phyloP scores from a whole-genome alignment of 75 land plant genomes.

The Chamaecyparis obtusa region DNA sequence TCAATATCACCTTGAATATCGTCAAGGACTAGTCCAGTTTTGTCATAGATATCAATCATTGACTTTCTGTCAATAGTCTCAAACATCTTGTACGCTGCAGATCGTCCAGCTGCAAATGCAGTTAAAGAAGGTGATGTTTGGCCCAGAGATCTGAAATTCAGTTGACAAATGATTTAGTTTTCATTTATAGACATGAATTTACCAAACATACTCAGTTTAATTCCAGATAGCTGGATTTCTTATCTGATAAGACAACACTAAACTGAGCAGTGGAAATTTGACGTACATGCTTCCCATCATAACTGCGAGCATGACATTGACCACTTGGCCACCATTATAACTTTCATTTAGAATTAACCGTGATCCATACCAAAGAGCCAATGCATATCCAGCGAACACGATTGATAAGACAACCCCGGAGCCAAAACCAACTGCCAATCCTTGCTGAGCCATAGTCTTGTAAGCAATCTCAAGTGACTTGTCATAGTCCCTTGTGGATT shows the following conservation, averaged over 20 bases:
- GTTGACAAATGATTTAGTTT: background rate
- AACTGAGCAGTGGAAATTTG: background rate
- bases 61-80: conserved; percentile 81
- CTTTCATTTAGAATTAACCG: conserved; percentile 58
- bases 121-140: conserved; percentile 81
- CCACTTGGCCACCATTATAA: conserved; percentile 67
- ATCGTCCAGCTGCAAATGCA: conserved; percentile 82
- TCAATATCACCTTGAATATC: conserved; percentile 78
- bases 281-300: conserved; percentile 86
- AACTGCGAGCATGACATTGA: conserved; percentile 81
- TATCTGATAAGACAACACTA: background rate
- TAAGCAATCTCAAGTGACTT: conserved; percentile 61
- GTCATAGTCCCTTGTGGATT: conserved; percentile 58
- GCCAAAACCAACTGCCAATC: conserved; percentile 66
- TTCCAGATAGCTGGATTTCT: background rate
- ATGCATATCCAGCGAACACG: conserved; percentile 56
- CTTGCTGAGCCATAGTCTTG: conserved; percentile 57
- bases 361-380: conserved; percentile 87
- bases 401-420: conserved; percentile 51
- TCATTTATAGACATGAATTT: background rate
- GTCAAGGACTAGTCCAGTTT: conserved; percentile 47
- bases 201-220: background rate
- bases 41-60: conserved; percentile 80
- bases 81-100: conserved; percentile 96
- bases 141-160: conserved; percentile 64